A percentile compares a stretch with the other conserved stretches of the same genome.
Conservation (phyloP, 1,139 yeast species). For the Yamadazyma atlantica region DNA sequence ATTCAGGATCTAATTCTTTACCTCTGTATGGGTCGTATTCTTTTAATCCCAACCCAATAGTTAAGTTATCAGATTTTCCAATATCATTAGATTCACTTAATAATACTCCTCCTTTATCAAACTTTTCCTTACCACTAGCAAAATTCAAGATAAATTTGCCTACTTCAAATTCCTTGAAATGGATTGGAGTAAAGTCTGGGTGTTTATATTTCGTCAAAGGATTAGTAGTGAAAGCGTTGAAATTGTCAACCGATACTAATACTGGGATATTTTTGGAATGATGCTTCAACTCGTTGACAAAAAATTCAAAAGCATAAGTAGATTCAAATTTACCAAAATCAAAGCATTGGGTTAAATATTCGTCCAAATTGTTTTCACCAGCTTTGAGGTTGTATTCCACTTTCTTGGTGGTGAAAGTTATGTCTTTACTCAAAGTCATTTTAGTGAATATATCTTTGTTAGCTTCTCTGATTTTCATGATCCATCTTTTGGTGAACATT, state of each 20-base stretch:
- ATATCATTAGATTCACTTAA: constrained; percentile 51
- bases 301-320: constrained; percentile 45
- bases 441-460: constrained; percentile 53
- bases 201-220: constrained; percentile 64
- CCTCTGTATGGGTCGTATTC: constrained; percentile 58
- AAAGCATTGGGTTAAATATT: constrained; percentile 34
- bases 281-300: constrained; percentile 53
- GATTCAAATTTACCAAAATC: constrained; percentile 42
- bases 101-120: constrained; percentile 62
- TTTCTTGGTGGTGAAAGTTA: constrained; percentile 33
- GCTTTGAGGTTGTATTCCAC: constrained; percentile 37
- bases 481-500: constrained; percentile 65
- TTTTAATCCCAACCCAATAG: constrained; percentile 57
- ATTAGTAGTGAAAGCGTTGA: constrained; percentile 60
- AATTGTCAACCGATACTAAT: constrained; percentile 70
- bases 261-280: constrained; percentile 54
- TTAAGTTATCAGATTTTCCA: constrained; percentile 44
- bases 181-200: constrained; percentile 56
- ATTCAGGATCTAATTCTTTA: constrained; percentile 51
- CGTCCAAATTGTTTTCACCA: constrained; percentile 44
- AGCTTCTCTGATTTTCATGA: constrained; percentile 55
- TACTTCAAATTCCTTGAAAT: constrained; percentile 64
- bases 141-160: constrained; percentile 59
- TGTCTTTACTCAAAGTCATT: constrained; percentile 49
- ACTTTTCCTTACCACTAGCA: constrained; percentile 54